Evolutionary conservation across 2,329 filamentous ascomycete genomes (phyloP).

Genomic region (Cercospora zeae-maydis): DNA sequence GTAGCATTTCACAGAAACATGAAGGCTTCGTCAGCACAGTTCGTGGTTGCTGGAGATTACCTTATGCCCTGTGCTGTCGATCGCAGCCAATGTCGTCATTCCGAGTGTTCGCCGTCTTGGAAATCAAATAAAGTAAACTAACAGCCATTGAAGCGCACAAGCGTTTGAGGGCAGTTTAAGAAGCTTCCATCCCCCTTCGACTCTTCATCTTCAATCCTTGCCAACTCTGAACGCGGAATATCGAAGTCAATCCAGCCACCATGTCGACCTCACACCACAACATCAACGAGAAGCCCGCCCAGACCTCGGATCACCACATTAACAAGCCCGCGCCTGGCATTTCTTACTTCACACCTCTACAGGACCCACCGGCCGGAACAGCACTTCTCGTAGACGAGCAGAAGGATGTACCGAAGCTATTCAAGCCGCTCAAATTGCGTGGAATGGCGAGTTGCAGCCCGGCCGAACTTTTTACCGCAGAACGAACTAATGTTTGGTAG

Average conservation of each 20-base stretch:
- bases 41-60: background rate
- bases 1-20: background rate
- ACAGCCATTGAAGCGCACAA: background rate
- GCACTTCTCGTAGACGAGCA: slow-evolving; percentile 46
- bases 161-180: slow-evolving; percentile 1
- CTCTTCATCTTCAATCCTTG: background rate
- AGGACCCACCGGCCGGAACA: slow-evolving; percentile 47
- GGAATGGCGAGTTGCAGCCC: slow-evolving; percentile 41
- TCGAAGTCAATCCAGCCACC: background rate
- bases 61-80: background rate
- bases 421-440: slow-evolving; percentile 55
- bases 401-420: slow-evolving; percentile 56
- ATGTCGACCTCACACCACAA: slow-evolving; percentile 34
- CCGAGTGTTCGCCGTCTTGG: slow-evolving; percentile 1
- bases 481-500: background rate
- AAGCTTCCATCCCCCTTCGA: background rate
- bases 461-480: background rate
- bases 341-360: slow-evolving; percentile 49
- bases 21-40: background rate
- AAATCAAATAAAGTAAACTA: background rate
- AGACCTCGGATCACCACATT: slow-evolving; percentile 28
- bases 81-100: slow-evolving; percentile 7
- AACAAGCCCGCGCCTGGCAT: slow-evolving; percentile 46
- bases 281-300: slow-evolving; percentile 18
- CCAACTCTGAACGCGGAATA: background rate